phyloP scores from a whole-genome alignment of 768 basidiomycete genomes.

The Boletus vermiculosoides region DNA sequence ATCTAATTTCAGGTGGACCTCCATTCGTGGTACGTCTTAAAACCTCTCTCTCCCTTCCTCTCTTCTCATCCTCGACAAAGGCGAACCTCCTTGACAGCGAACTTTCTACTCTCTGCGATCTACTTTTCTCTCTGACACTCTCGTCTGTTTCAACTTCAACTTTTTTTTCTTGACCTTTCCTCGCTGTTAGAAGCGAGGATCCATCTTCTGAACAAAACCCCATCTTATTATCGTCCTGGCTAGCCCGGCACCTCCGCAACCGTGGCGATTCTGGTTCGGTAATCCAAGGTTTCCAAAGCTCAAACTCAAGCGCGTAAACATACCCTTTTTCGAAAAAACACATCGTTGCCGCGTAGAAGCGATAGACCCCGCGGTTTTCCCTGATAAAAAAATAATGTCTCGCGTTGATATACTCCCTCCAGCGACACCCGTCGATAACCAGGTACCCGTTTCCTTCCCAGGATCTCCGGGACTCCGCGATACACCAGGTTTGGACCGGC shows the following conservation, averaged over 20 bases:
- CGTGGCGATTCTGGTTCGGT: constrained; percentile 79
- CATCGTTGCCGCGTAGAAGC: constrained; percentile 26
- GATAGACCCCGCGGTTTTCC: constrained; percentile 20
- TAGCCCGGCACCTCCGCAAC: constrained; percentile 60
- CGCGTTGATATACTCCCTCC: constrained; percentile 50
- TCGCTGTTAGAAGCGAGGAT: constrained; percentile 74
- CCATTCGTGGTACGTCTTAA: constrained; percentile 61
- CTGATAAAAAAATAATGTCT: constrained; percentile 48
- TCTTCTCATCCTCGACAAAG: constrained; percentile 39
- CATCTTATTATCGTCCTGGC: constrained; percentile 50
- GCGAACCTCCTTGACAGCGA: constrained; percentile 78
- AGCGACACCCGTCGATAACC: constrained; percentile 27
- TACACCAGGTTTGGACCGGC: constrained; percentile 16
- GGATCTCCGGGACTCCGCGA: constrained; percentile 24
- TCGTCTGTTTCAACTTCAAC: background rate
- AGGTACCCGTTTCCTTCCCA: constrained; percentile 32
- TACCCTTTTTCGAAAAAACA: constrained; percentile 27
- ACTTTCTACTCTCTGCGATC: constrained; percentile 5
- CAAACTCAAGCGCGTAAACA: constrained; percentile 23
- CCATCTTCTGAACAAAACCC: constrained; percentile 53
- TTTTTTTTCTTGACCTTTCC: constrained; percentile 46
- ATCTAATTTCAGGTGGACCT: constrained; percentile 61
- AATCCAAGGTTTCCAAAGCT: constrained; percentile 45
- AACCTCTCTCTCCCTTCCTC: constrained; percentile 1
- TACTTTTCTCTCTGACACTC: constrained; percentile 11